phyloP scores from a whole-genome alignment of 2,329 filamentous ascomycete species.

The Parastagonospora avenae region DNA sequence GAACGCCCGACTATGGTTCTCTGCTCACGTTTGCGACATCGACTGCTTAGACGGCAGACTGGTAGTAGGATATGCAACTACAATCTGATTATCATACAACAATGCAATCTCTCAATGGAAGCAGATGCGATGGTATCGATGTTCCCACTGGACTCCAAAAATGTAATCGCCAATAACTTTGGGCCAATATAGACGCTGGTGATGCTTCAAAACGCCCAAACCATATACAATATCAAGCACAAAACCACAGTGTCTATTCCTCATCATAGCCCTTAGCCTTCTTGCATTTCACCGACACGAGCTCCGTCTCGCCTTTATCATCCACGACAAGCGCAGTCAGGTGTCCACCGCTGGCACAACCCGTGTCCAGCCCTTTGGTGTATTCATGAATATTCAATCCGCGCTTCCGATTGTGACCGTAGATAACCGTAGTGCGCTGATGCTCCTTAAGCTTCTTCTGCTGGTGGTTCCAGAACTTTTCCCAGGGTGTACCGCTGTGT shows the following conservation, averaged over 20 bases:
- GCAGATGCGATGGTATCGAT: background rate
- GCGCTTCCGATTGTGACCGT: constrained; percentile 71
- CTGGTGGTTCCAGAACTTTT: constrained; percentile 60
- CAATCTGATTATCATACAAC: too few species aligned
- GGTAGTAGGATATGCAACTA: too few species aligned
- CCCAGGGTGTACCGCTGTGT: constrained; percentile 68
- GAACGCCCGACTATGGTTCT: constrained; percentile 51
- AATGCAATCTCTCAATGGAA: too few species aligned
- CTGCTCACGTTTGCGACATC: constrained; percentile 33
- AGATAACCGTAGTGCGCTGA: constrained; percentile 68
- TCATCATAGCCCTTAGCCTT: constrained; percentile 21
- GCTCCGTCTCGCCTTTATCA: constrained; percentile 47
- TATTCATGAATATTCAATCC: constrained; percentile 72
- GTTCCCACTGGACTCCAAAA: background rate
- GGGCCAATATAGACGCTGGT: background rate
- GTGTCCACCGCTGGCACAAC: constrained; percentile 75
- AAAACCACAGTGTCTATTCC: constrained; percentile 12
- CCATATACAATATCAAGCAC: constrained; percentile 3
- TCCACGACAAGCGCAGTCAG: constrained; percentile 80
- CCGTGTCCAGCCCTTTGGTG: constrained; percentile 84
- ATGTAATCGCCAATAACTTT: background rate
- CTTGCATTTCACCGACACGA: constrained; percentile 50
- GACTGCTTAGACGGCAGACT: constrained; percentile 6
- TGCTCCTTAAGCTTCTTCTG: constrained; percentile 40
- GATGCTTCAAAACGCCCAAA: constrained; percentile 9